phyloP scores from a whole-genome alignment of 2,329 filamentous ascomycete species.

The Epichloe elymi region DNA sequence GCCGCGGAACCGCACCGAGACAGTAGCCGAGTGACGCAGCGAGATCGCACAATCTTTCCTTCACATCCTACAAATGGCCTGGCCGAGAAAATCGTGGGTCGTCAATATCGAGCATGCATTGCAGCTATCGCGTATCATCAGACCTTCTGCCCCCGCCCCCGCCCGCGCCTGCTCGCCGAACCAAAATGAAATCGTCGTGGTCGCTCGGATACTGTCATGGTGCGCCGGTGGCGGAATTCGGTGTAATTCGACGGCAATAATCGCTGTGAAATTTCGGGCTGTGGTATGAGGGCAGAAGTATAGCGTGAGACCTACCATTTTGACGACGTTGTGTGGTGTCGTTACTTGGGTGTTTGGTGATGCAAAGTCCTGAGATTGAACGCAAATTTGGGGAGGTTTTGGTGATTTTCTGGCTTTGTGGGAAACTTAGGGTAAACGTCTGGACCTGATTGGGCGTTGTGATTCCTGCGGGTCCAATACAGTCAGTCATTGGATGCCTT shows the following conservation, averaged over 20 bases:
- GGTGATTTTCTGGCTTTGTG: constrained; percentile 33
- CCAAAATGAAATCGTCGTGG: background rate
- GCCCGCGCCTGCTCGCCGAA: background rate
- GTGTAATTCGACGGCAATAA: constrained; percentile 1
- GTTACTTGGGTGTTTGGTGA: constrained; percentile 29
- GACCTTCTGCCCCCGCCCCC: background rate
- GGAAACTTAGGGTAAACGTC: constrained; percentile 27
- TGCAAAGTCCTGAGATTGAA: constrained; percentile 24
- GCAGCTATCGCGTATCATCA: background rate
- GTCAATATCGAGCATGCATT: background rate
- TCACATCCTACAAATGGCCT: too few species aligned
- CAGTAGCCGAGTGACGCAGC: background rate
- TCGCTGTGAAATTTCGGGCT: background rate
- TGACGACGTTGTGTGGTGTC: constrained; percentile 33
- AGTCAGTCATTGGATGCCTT: constrained; percentile 1
- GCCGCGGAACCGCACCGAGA: background rate
- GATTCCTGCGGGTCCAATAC: constrained; percentile 9
- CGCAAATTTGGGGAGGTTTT: constrained; percentile 28
- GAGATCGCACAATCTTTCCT: background rate
- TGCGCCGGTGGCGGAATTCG: constrained; percentile 14
- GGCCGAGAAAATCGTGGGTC: too few species aligned
- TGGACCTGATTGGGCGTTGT: constrained; percentile 19
- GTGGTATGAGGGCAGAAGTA: constrained; percentile 5
- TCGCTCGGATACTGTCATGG: constrained; percentile 16
- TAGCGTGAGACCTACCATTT: constrained; percentile 30